phyloP scores from a whole-genome alignment of 768 basidiomycete species.

The Podaxis pistillaris region DNA sequence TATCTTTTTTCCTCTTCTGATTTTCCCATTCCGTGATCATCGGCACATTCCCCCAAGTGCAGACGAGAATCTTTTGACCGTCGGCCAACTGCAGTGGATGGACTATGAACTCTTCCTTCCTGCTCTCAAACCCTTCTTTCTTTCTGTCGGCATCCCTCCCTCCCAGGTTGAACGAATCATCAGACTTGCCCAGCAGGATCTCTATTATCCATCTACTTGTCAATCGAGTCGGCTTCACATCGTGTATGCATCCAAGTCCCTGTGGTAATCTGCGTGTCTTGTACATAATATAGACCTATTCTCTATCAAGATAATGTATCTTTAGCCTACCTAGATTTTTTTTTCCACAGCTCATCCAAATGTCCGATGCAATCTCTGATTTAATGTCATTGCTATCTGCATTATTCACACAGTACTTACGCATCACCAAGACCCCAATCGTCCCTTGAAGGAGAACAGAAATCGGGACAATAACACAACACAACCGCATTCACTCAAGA shows the following conservation, averaged over 20 bases:
- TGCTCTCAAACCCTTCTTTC: slow-evolving; percentile 58
- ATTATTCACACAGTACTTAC: background rate
- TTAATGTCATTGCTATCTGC: background rate
- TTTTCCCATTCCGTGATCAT: slow-evolving; percentile 11
- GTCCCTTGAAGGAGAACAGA: slow-evolving; percentile 2
- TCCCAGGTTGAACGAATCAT: slow-evolving; percentile 55
- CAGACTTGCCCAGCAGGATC: slow-evolving; percentile 60
- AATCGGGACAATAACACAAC: background rate
- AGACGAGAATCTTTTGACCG: slow-evolving; percentile 60
- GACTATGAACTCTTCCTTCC: slow-evolving; percentile 65
- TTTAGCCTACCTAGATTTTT: slow-evolving; percentile 1
- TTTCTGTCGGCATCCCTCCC: slow-evolving; percentile 50
- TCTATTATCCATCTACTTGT: slow-evolving; percentile 56
- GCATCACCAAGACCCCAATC: background rate
- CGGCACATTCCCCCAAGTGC: background rate
- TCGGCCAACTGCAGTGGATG: slow-evolving; percentile 75
- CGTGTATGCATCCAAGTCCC: slow-evolving; percentile 47
- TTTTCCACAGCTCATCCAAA: background rate
- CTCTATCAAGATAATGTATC: background rate
- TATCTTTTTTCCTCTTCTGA: background rate
- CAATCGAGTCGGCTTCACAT: slow-evolving; percentile 57
- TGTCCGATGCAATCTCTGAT: background rate
- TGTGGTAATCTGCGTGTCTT: slow-evolving; percentile 16
- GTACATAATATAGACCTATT: background rate
- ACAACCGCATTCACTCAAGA: slow-evolving; percentile 5